Conservation (phyloP, 768 basidiomycete genomes). For the Pisolithus sp. region DNA sequence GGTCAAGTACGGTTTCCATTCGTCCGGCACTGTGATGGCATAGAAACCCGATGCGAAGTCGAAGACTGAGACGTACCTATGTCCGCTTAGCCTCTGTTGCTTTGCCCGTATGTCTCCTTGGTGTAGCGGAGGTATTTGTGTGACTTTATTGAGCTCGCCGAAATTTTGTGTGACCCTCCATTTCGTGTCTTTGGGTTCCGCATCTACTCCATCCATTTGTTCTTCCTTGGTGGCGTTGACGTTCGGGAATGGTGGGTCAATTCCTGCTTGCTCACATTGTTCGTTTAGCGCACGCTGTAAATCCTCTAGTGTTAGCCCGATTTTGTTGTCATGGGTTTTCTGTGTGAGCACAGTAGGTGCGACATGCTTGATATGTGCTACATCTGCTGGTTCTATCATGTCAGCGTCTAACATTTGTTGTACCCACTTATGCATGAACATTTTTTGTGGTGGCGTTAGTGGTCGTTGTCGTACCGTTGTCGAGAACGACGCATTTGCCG, state of each 20-base stretch:
- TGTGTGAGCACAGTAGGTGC: constrained; percentile 28
- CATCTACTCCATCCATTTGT: background rate
- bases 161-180: background rate
- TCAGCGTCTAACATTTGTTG: no score
- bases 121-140: background rate
- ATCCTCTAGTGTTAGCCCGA: constrained; percentile 28
- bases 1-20: no score
- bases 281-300: constrained; percentile 28
- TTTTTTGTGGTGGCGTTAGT: background rate
- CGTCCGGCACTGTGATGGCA: no score
- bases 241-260: background rate
- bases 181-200: background rate
- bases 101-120: no score
- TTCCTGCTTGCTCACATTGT: background rate
- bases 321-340: constrained; percentile 27
- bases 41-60: no score
- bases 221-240: background rate
- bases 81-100: no score
- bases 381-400: background rate
- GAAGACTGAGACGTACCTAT: no score
- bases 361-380: background rate
- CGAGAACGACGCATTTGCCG: background rate
- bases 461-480: background rate
- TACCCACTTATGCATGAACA: no score
- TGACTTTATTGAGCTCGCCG: background rate